Evolutionary conservation across 1,284 basidiomycete genomes (phyloP).

Genomic region (Ceratobasidium sp.): DNA sequence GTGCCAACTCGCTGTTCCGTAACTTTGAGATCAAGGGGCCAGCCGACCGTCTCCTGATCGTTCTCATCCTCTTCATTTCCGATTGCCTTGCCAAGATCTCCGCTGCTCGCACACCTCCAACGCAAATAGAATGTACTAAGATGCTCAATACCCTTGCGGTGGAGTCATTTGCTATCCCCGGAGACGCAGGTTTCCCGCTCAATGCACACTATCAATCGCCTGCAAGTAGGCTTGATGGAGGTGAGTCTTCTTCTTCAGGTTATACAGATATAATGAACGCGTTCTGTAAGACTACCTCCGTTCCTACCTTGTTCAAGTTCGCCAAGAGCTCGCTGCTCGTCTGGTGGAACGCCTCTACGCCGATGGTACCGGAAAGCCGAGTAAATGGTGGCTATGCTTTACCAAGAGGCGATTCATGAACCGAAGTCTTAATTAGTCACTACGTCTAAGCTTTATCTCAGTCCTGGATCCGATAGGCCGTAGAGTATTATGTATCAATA

Average conservation of each 20-base stretch:
- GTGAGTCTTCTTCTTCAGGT: conserved; percentile 58
- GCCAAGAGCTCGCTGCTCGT: conserved; percentile 88
- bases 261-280: neutral
- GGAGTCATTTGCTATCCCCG: conserved; percentile 92
- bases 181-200: conserved; percentile 93
- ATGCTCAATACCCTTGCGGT: conserved; percentile 89
- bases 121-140: conserved; percentile 88
- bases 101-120: conserved; percentile 66
- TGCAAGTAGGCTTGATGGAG: conserved; percentile 78
- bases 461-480: neutral
- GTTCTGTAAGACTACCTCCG: conserved; percentile 75
- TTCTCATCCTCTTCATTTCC: conserved; percentile 97
- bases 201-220: conserved; percentile 92
- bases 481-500: neutral
- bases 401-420: conserved; percentile 97
- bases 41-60: conserved; percentile 94
- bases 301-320: conserved; percentile 89
- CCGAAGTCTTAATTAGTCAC: conserved; percentile 63
- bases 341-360: conserved; percentile 89
- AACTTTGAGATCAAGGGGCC: conserved; percentile 99
- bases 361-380: conserved; percentile 85
- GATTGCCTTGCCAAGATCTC: conserved; percentile 95
- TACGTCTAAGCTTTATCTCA: neutral
- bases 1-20: conserved; percentile 98
- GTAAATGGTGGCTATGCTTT: conserved; percentile 99